Evolutionary conservation across 192 early-diverging fungal species (phyloP).

Genomic region (Podila clonocystis): DNA sequence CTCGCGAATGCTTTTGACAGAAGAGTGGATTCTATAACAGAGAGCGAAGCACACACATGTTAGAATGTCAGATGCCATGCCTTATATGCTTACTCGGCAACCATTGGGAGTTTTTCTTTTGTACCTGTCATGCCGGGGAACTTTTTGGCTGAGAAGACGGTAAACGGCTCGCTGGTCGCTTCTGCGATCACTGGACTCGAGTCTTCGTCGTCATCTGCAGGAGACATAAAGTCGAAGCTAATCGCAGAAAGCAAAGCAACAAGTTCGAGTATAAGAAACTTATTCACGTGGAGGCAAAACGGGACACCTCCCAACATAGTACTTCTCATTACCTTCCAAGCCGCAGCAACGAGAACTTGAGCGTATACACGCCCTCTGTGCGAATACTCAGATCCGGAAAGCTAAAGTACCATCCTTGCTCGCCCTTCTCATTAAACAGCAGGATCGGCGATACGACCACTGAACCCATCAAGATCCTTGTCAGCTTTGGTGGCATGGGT

Average conservation of each 20-base stretch:
- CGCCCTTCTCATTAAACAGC: constrained; percentile 62
- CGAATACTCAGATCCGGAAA: constrained; percentile 82
- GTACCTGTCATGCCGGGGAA: constrained; percentile 88
- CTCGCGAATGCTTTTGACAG: constrained; percentile 81
- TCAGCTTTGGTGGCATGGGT: constrained; percentile 59
- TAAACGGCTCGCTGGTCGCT: constrained; percentile 73
- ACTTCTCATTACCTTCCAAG: constrained; percentile 60
- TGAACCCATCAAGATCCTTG: constrained; percentile 71
- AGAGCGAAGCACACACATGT: constrained; percentile 5
- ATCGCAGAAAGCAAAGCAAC: background rate
- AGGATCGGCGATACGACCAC: constrained; percentile 68
- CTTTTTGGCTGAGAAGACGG: constrained; percentile 84
- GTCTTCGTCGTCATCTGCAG: constrained; percentile 34
- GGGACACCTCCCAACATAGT: background rate
- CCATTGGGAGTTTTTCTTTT: background rate
- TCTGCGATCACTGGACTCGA: constrained; percentile 63
- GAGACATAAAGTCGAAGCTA: constrained; percentile 20
- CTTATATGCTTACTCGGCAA: background rate
- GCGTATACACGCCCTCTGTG: constrained; percentile 74
- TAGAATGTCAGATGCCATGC: constrained; percentile 1
- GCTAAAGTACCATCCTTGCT: constrained; percentile 79
- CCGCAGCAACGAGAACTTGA: constrained; percentile 77
- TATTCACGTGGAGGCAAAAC: too few species aligned
- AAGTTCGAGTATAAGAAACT: background rate
- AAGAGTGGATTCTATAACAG: constrained; percentile 74